These are phyloP conservation scores for Apiosordaria backusii DNA, from an alignment of 495 filamentous ascomycete species.

Conservation along the genomic window DNA sequence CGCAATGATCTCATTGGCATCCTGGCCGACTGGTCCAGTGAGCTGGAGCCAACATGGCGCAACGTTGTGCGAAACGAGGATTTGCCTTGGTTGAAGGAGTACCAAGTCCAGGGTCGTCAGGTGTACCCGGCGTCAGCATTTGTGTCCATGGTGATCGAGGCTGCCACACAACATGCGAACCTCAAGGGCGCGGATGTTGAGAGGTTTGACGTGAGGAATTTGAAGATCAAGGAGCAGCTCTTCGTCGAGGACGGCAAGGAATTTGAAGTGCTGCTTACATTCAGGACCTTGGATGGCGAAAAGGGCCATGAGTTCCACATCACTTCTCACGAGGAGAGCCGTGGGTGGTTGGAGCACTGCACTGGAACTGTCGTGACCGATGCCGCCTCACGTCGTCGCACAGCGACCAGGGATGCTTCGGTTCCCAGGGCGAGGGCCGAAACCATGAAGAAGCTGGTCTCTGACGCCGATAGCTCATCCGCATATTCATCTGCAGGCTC, in stretches of 20 bases:
- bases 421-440: conserved; percentile 11
- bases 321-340: conserved; percentile 29
- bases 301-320: conserved; percentile 37
- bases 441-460: not conserved
- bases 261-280: conserved; percentile 28
- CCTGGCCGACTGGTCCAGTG: conserved; percentile 36
- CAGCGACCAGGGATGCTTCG: not conserved
- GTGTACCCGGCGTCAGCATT: conserved; percentile 49
- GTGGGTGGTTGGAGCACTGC: conserved; percentile 35
- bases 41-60: conserved; percentile 49
- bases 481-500: conserved; percentile 11
- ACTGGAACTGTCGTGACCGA: conserved; percentile 37
- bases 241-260: conserved; percentile 29
- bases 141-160: conserved; percentile 49
- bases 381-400: conserved; percentile 22
- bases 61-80: conserved; percentile 43
- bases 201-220: conserved; percentile 23
- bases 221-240: conserved; percentile 24
- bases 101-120: conserved; percentile 36
- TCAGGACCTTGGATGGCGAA: conserved; percentile 21
- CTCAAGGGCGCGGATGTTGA: conserved; percentile 30
- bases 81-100: conserved; percentile 49
- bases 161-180: conserved; percentile 23
- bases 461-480: conserved; percentile 17
- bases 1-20: conserved; percentile 50